Evolutionary conservation across 2,329 filamentous ascomycete genomes (phyloP).

Genomic region (Xenoacremonium recifei): DNA sequence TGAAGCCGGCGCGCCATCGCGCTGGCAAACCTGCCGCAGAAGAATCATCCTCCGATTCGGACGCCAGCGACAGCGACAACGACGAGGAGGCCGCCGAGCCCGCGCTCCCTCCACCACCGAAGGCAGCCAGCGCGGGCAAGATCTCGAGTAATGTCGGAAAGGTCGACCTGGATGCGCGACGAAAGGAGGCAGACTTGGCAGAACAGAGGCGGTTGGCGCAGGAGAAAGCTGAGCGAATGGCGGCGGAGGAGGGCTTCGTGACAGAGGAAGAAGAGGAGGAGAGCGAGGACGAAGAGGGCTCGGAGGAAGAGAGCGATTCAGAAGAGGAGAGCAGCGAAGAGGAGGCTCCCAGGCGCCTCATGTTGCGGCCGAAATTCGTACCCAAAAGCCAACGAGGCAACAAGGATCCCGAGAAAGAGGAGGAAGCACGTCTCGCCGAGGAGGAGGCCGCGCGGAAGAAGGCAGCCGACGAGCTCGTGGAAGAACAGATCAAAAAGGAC

Average conservation of each 20-base stretch:
- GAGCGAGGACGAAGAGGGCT: conserved; percentile 24
- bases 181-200: conserved; percentile 44
- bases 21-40: conserved; percentile 73
- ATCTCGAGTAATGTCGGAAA: conserved; percentile 54
- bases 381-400: conserved; percentile 54
- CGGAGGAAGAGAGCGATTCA: conserved; percentile 38
- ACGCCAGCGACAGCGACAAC: conserved; percentile 45
- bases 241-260: conserved; percentile 62
- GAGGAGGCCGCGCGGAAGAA: conserved; percentile 65
- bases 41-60: conserved; percentile 53
- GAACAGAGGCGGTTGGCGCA: conserved; percentile 48
- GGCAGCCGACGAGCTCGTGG: conserved; percentile 75
- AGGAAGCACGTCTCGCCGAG: conserved; percentile 36
- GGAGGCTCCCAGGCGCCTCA: conserved; percentile 53
- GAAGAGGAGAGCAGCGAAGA: conserved; percentile 55
- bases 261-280: conserved; percentile 52
- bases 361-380: conserved; percentile 64
- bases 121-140: conserved; percentile 54
- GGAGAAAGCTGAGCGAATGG: conserved; percentile 49
- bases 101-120: conserved; percentile 54
- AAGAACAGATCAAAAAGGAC: conserved; percentile 84
- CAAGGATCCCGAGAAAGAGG: conserved; percentile 30
- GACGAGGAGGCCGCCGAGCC: conserved; percentile 26
- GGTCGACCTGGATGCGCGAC: conserved; percentile 49
- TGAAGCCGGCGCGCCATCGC: conserved; percentile 76